Evolutionary conservation across 2,329 filamentous ascomycete species (phyloP).

Genomic region (Aspergillus brasiliensis): DNA sequence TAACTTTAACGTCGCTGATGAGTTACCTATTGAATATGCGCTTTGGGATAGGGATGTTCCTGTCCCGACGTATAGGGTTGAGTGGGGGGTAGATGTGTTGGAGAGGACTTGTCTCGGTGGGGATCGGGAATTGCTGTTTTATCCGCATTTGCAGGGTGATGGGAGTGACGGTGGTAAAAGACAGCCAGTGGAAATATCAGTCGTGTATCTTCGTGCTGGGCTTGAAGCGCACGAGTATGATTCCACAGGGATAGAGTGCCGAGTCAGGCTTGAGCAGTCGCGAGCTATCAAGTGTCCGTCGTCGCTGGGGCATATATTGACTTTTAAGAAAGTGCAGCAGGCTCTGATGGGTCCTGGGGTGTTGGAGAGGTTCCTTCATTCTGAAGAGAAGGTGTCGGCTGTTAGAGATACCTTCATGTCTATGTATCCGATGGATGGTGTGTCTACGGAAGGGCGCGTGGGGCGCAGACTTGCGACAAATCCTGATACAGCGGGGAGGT

Average conservation of each 20-base stretch:
- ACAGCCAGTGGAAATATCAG: constrained; percentile 41
- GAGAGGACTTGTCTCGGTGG: constrained; percentile 32
- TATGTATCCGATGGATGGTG: constrained; percentile 39
- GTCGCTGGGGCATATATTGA: constrained; percentile 44
- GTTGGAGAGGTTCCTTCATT: constrained; percentile 37
- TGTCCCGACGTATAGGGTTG: constrained; percentile 40
- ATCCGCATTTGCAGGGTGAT: constrained; percentile 23
- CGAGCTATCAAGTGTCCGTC: constrained; percentile 50
- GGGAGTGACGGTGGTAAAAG: neutral
- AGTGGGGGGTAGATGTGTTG: constrained; percentile 38
- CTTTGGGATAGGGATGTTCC: constrained; percentile 40
- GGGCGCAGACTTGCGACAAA: constrained; percentile 31
- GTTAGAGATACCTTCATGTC: constrained; percentile 41
- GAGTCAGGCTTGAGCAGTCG: constrained; percentile 42
- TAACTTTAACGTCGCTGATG: constrained; percentile 51
- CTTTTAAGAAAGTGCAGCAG: constrained; percentile 50
- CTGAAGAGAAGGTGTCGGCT: constrained; percentile 24
- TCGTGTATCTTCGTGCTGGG: constrained; percentile 49
- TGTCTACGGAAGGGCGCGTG: constrained; percentile 28
- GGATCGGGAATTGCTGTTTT: constrained; percentile 40
- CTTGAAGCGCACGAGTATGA: constrained; percentile 47
- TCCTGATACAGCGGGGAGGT: constrained; percentile 23
- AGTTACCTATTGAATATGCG: constrained; percentile 49
- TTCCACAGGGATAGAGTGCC: constrained; percentile 28
- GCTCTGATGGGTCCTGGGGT: constrained; percentile 36